Base-by-base conservation (phyloP, 805 yeast genomes). In the Nakazawaea sp. region DNA sequence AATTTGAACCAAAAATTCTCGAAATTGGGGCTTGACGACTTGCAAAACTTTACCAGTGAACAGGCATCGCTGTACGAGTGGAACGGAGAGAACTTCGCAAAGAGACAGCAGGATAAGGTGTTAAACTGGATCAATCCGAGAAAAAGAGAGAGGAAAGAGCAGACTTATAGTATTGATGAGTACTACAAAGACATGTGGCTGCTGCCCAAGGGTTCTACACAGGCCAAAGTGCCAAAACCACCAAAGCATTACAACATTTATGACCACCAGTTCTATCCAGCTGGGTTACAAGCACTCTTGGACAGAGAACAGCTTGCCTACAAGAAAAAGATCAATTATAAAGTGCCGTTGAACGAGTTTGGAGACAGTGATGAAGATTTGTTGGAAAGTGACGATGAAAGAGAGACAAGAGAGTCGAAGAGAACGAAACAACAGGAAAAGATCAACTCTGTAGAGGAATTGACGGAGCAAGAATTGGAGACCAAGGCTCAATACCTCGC, bases 81-180 rank as follows among this genome's bases (percentile, higher is more conserved):
- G 98, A 88, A 92, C 52, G 98, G 98, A 13, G 72, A 81, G 48
- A 81, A 83, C 49, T 82, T 81, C 55, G 88, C 90, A 43, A 75
- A 77, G 48, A 64, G 59, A 41, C 64, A 59, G 8, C 61, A 62
- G n/a, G 63, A 64, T 24, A 60, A 57, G 24, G 51, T 61, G 1
- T 62, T 70, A 32, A 59, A 70, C 3, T 82, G 89, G 86, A 75
- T 82, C 23, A 81, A 82, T 48, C 92, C 90, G 0, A 63, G 83
- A 1, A 78, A 76, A 48, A 68, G 92, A 57, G 85, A 83, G 51
- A 62, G 89, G 45, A 83, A 81, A 45, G 89, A 83, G 44, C 87
- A 81, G 47, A 78, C 82, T 2, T 84, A 83, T 47, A 78, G 85
- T 0, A 73, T 82, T 32, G 92, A 83, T 56, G 81, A 78, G 30